Conservation (phyloP, 2,329 filamentous ascomycete species). For the Lithohypha guttulata region DNA sequence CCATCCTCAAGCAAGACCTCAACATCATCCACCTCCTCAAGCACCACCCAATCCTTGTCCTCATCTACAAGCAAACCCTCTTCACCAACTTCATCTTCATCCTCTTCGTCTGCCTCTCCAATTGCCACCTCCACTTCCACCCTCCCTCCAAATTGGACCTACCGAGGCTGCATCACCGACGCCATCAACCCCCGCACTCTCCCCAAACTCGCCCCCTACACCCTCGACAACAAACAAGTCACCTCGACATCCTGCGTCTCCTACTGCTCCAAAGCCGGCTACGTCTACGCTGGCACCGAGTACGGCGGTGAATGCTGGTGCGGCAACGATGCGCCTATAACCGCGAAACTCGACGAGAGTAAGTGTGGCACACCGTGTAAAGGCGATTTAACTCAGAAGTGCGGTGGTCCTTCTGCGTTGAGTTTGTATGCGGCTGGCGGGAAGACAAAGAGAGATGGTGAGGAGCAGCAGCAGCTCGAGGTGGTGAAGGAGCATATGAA, state of each 20-base stretch:
- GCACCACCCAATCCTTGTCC: background rate
- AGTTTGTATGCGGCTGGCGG: conserved; percentile 14
- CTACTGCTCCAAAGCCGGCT: conserved; percentile 39
- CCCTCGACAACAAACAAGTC: conserved; percentile 26
- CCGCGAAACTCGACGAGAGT: conserved; percentile 9
- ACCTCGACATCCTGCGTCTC: conserved; percentile 39
- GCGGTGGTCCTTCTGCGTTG: conserved; percentile 35
- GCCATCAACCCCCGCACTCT: conserved; percentile 30
- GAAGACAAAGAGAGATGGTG: conserved; percentile 3
- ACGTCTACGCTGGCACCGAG: conserved; percentile 40
- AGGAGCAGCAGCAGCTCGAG: too few relatives aligned
- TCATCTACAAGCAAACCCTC: too few relatives aligned
- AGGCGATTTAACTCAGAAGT: conserved; percentile 39
- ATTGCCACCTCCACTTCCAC: too few relatives aligned
- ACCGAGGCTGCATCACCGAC: conserved; percentile 34
- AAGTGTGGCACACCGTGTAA: conserved; percentile 22
- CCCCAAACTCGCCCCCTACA: conserved; percentile 32
- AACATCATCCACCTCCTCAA: conserved; percentile 7
- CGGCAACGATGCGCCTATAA: conserved; percentile 25
- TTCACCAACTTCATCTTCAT: too few relatives aligned
- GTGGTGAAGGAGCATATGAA: conserved; percentile 12
- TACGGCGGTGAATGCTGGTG: conserved; percentile 42
- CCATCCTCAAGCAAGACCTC: conserved; percentile 1
- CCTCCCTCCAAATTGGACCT: conserved; percentile 12
- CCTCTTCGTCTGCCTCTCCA: too few relatives aligned